phyloP scores from a whole-genome alignment of 441 rosid species.

The Mallotus repandus region DNA sequence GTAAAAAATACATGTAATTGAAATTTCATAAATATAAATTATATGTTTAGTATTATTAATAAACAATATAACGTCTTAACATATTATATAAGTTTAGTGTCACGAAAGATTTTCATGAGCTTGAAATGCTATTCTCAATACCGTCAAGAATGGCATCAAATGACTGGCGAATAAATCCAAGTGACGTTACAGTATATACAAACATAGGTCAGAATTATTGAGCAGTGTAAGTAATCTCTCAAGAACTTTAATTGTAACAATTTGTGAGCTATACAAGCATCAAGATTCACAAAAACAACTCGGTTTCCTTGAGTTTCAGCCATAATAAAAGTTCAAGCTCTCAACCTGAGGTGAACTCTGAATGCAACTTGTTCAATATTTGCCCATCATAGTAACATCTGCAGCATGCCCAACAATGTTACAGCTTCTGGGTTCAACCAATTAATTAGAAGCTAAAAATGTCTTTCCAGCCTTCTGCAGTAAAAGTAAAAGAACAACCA shows the following conservation, averaged over 20 bases:
- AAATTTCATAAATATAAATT: no score
- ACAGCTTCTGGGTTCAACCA: slow-evolving; percentile 90
- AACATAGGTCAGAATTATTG: neutral
- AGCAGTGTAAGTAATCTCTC: slow-evolving; percentile 46
- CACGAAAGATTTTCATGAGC: no score
- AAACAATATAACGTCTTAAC: no score
- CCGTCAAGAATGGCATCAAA: no score
- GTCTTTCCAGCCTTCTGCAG: neutral
- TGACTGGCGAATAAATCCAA: slow-evolving; percentile 89
- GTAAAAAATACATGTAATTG: no score
- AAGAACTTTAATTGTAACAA: slow-evolving; percentile 81
- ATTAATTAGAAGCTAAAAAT: slow-evolving; percentile 45
- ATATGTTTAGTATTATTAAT: no score
- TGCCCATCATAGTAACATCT: slow-evolving; percentile 99
- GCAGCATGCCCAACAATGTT: slow-evolving; percentile 98
- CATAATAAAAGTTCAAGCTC: slow-evolving; percentile 84
- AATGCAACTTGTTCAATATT: slow-evolving; percentile 72
- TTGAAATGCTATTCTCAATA: no score
- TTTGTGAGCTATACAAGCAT: slow-evolving; percentile 98
- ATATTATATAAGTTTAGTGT: no score
- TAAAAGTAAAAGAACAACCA: neutral
- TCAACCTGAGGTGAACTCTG: slow-evolving; percentile 87
- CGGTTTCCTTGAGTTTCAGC: slow-evolving; percentile 73
- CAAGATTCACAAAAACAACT: slow-evolving; percentile 77
- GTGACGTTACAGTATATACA: no score